Base-by-base conservation (phyloP, 257 asterid genomes). In the Solanum appendiculatum region DNA sequence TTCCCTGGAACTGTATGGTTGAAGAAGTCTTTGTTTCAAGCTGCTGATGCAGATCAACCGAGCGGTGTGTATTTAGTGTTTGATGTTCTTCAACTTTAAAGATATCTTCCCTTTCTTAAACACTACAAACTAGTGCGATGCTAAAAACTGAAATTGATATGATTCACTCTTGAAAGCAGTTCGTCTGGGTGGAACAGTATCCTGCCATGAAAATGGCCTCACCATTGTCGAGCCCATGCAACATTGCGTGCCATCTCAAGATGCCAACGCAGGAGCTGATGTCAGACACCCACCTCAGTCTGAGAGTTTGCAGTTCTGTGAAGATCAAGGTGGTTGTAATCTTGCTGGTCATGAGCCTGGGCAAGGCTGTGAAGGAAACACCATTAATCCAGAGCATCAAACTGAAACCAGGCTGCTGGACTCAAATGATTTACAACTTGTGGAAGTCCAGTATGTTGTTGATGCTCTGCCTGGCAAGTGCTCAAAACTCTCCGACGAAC, bases 1-100 rank as follows among this genome's bases (percentile, higher is more conserved):
- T 97, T 97, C 87, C 99, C 98, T 23, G 98, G 98, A 83, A 85
- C 98, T 2, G 92, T 96, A 60, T 96, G 98, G 98, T 90, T 97
- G 89, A 94, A 93, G 94, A 97, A 95, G 92, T 83, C 83, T 56
- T 63, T 95, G 87, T 91, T 77, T 77, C 90, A 88, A 51, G 88
- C 80, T 82, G 84, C 84, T 54, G 58, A 84, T 73, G 31, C 85
- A 4, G 88, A 77, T 66, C 89, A 90, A 86, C 84, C 11, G 86
- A 88, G 44, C 39, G 94, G 98, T 92, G 87, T 89, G 89, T 15
- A 29, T 69, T 64, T 80, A 72, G 86, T 54, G 48, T 40, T 36
- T 40, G 60, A 18, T 85, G 74, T 56, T 85, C n/a, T 68, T 39
- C 74, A 15, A 44, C 25, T 73, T 64, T 33, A 48, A 6, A 51